Base-by-base conservation (phyloP, 257 asterid genomes). In the Eustoma russellianum region DNA sequence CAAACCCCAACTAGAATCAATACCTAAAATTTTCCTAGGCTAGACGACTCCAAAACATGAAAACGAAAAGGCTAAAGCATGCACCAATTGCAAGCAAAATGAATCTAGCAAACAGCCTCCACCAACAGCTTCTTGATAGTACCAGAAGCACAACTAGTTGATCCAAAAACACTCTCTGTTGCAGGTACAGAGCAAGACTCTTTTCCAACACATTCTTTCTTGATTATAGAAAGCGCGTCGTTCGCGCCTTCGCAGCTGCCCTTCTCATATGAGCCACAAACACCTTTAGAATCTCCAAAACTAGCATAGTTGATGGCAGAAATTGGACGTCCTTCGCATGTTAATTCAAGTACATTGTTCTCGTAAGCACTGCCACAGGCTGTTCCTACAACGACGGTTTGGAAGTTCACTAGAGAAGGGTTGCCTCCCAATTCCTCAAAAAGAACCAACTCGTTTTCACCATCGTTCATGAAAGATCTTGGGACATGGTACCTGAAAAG, bases 391-490 rank as follows among this genome's bases (percentile, higher is more conserved):
- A 49, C 47, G 1, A 75, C 55, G 0, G 86, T 83, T 35, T 69
- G 73, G 58, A 83, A 77, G 34, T 50, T 77, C 16, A 80, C 77
- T 0, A 13, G 45, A 10, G 64, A 51, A 0, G 88, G 88, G 38
- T 77, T 71, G 17, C 93, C 93, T 11, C 93, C 93, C 0, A 83
- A 70, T 57, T 83, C 88, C 48, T 83, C 88, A 0, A 83, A 83
- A 0, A 79, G 66, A 0, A 79, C 73, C 44, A 83, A 48, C 28
- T 76, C 80, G 6, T 78, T 78, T 9, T 48, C 70, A 2, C 65
- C 74, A 0, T 65, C 74, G 0, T 51, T 70, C 49, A 83, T 9
- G 66, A 73, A 83, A 0, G 82, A 74, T 8, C 88, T 70, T 0
- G 93, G 93, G n/a, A 83, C 81, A 47, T 83, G 93, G 70, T 83